These are phyloP conservation scores for Whalleya microplaca DNA, from an alignment of 2,329 filamentous ascomycete genomes.

Conservation along the genomic window DNA sequence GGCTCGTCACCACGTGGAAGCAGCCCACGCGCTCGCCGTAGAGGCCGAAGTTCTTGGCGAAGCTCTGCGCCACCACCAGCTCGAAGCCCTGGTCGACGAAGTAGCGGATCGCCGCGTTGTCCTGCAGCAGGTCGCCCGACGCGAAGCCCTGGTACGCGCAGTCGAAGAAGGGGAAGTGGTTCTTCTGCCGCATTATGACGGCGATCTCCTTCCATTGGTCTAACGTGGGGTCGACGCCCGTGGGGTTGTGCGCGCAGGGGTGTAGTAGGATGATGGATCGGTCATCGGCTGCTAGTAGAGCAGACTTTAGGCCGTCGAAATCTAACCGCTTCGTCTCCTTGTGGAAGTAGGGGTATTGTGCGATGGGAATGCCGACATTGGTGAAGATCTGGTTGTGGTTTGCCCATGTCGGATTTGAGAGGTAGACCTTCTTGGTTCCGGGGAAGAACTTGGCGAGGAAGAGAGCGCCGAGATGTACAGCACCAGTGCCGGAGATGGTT, in stretches of 20 bases:
- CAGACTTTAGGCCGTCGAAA: slow-evolving; percentile 81
- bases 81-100: slow-evolving; percentile 92
- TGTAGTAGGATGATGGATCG: slow-evolving; percentile 89
- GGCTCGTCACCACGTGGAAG: slow-evolving; percentile 88
- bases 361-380: slow-evolving; percentile 80
- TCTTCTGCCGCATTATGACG: slow-evolving; percentile 71
- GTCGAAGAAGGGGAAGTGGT: slow-evolving; percentile 98
- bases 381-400: slow-evolving; percentile 99
- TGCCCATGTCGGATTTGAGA: slow-evolving; percentile 95
- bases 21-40: slow-evolving; percentile 96
- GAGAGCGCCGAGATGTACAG: slow-evolving; percentile 88
- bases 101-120: slow-evolving; percentile 91
- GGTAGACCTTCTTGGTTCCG: slow-evolving; percentile 76
- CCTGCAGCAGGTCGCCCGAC: slow-evolving; percentile 81
- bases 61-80: slow-evolving; percentile 86
- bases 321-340: slow-evolving; percentile 88
- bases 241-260: slow-evolving; percentile 97
- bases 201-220: slow-evolving; percentile 96
- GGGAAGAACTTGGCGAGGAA: slow-evolving; percentile 94
- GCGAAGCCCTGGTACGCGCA: slow-evolving; percentile 98
- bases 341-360: slow-evolving; percentile 92
- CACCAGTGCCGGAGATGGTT: slow-evolving; percentile 96
- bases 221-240: slow-evolving; percentile 89
- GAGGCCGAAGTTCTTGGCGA: slow-evolving; percentile 97
- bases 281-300: slow-evolving; percentile 72